These are phyloP conservation scores for Jaapia argillacea DNA, from an alignment of 768 basidiomycete genomes.

Conservation along the genomic window DNA sequence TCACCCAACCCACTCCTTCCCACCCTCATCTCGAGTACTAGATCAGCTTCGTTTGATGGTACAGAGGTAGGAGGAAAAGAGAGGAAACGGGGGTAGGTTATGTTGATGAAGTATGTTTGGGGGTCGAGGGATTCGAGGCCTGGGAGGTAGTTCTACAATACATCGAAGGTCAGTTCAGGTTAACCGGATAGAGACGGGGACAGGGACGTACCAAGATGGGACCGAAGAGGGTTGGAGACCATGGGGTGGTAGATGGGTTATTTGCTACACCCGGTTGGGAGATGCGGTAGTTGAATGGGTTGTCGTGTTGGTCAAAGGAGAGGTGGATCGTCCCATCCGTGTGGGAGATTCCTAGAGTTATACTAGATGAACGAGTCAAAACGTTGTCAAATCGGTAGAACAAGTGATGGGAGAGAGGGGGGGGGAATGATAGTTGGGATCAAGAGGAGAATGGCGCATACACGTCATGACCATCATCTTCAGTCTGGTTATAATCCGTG, in stretches of 20 bases:
- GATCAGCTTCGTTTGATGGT: conserved; percentile 11
- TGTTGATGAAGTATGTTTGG: conserved; percentile 21
- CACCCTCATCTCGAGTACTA: conserved; percentile 24
- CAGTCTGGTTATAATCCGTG: conserved; percentile 24
- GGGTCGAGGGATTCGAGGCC: conserved; percentile 21
- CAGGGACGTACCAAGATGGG: conserved; percentile 14
- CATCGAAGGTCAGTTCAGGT: not conserved
- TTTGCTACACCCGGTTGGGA: conserved; percentile 21
- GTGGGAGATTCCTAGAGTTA: conserved; percentile 25
- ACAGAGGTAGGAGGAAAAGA: conserved; percentile 6
- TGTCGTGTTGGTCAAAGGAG: conserved; percentile 27
- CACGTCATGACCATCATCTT: conserved; percentile 27
- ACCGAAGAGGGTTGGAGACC: conserved; percentile 19
- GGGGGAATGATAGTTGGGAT: too few species aligned
- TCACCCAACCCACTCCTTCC: conserved; percentile 26
- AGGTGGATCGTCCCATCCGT: conserved; percentile 25
- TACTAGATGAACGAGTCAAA: too few species aligned
- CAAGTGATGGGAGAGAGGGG: not conserved
- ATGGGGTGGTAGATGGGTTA: conserved; percentile 13
- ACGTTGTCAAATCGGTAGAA: too few species aligned
- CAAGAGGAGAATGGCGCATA: conserved; percentile 6
- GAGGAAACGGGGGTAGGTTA: conserved; percentile 26
- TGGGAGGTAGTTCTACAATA: conserved; percentile 20
- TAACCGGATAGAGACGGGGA: not conserved
- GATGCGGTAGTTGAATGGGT: conserved; percentile 22